phyloP scores from a whole-genome alignment of 768 basidiomycete species.

The Suillus subaureus region DNA sequence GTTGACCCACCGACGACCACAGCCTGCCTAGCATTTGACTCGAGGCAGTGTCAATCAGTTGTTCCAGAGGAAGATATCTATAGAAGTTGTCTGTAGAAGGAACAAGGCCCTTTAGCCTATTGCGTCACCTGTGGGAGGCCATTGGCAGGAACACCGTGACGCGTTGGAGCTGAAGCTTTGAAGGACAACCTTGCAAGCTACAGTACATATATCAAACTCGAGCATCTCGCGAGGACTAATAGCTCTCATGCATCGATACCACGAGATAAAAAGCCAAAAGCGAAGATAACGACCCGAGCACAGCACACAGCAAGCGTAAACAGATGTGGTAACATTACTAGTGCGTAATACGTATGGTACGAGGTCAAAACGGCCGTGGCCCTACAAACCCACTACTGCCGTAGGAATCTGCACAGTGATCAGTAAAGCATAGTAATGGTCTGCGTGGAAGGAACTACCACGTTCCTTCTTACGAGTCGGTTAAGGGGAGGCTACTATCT shows the following conservation, averaged over 20 bases:
- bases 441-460: background rate
- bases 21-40: background rate
- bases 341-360: constrained; percentile 1
- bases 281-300: background rate
- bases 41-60: background rate
- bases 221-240: background rate
- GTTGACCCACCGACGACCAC: background rate
- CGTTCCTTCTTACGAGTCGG: background rate
- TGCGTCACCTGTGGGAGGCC: background rate
- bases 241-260: background rate
- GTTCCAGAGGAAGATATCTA: background rate
- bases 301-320: background rate
- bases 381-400: too few species aligned
- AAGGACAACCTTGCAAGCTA: too few species aligned
- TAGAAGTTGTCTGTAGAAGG: background rate
- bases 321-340: background rate
- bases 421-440: background rate
- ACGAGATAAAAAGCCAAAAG: background rate
- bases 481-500: constrained; percentile 7
- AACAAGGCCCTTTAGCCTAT: too few species aligned
- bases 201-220: too few species aligned
- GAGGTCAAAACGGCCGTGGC: too few species aligned
- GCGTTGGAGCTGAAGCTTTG: background rate
- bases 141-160: background rate
- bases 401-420: background rate